Percentiles rank a stretch among this genome's conserved stretches.
These are phyloP conservation scores for Skeletonema costatum DNA, from an alignment of 108 stramenopile genomes.

Conservation along the genomic window DNA sequence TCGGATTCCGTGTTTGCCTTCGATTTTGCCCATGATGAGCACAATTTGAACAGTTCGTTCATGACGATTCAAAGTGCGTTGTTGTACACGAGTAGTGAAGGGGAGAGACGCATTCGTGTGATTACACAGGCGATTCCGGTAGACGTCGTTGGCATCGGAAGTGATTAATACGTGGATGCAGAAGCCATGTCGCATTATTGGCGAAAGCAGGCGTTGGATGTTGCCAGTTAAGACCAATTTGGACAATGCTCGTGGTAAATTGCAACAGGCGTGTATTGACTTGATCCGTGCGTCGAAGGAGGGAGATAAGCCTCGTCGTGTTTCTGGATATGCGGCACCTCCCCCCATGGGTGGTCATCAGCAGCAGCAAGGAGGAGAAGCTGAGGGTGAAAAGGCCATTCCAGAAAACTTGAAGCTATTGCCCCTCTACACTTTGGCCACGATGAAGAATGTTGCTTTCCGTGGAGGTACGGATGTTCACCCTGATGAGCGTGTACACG, in stretches of 20 bases:
- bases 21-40: slow-evolving; percentile 94
- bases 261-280: slow-evolving; percentile 87
- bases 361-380: slow-evolving; percentile 39
- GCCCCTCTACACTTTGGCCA: slow-evolving; percentile 94
- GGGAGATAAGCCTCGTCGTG: slow-evolving; percentile 69
- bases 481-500: slow-evolving; percentile 92
- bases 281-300: slow-evolving; percentile 72
- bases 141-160: slow-evolving; percentile 70
- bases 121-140: slow-evolving; percentile 94
- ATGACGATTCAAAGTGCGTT: slow-evolving; percentile 95
- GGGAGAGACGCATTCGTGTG: slow-evolving; percentile 97
- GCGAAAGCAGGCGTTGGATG: slow-evolving; percentile 92
- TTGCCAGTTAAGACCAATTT: slow-evolving; percentile 88
- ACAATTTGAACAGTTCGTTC: slow-evolving; percentile 73
- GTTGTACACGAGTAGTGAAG: slow-evolving; percentile 95
- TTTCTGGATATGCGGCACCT: slow-evolving; percentile 71
- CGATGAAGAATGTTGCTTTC: slow-evolving; percentile 96
- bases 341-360: slow-evolving; percentile 41
- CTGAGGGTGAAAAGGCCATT: slow-evolving; percentile 46
- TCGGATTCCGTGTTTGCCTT: slow-evolving; percentile 93
- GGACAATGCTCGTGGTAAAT: slow-evolving; percentile 87
- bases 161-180: slow-evolving; percentile 77
- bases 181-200: slow-evolving; percentile 80
- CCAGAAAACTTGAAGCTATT: slow-evolving; percentile 84
- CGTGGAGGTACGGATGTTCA: slow-evolving; percentile 96